Evolutionary conservation across 1,284 basidiomycete species (phyloP).

Genomic region (Anthracocystis setariae): DNA sequence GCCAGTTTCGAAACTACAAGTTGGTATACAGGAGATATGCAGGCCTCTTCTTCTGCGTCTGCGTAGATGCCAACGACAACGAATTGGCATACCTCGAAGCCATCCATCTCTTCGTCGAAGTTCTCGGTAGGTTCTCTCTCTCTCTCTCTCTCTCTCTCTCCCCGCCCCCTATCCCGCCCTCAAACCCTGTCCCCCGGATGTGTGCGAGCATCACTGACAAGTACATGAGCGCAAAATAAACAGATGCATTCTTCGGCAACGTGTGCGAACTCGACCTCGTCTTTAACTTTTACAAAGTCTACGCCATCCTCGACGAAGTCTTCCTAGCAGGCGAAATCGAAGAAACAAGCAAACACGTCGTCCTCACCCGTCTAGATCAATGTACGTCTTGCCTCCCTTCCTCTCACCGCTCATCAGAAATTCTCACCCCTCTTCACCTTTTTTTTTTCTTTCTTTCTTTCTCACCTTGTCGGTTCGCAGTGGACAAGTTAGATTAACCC

Average conservation of each 20-base stretch:
- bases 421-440: not conserved
- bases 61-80: slow-evolving; percentile 97
- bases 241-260: slow-evolving; percentile 94
- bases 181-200: no score
- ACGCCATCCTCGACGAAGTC: slow-evolving; percentile 96
- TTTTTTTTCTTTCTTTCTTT: not conserved
- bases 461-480: not conserved
- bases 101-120: slow-evolving; percentile 97
- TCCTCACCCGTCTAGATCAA: slow-evolving; percentile 82
- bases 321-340: slow-evolving; percentile 99
- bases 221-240: no score
- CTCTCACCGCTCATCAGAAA: no score
- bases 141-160: no score
- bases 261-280: slow-evolving; percentile 96
- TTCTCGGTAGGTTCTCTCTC: slow-evolving; percentile 86
- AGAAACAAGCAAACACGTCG: slow-evolving; percentile 95
- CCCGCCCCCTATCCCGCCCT: no score
- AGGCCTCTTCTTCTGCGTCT: slow-evolving; percentile 86
- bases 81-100: slow-evolving; percentile 96
- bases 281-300: slow-evolving; percentile 99
- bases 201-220: no score
- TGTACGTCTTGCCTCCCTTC: slow-evolving; percentile 38
- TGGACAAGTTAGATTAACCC: slow-evolving; percentile 45
- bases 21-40: slow-evolving; percentile 74
- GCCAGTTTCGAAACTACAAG: slow-evolving; percentile 60